Conservation (phyloP, 257 asterid species). For the Oldenlandia corymbosa region DNA sequence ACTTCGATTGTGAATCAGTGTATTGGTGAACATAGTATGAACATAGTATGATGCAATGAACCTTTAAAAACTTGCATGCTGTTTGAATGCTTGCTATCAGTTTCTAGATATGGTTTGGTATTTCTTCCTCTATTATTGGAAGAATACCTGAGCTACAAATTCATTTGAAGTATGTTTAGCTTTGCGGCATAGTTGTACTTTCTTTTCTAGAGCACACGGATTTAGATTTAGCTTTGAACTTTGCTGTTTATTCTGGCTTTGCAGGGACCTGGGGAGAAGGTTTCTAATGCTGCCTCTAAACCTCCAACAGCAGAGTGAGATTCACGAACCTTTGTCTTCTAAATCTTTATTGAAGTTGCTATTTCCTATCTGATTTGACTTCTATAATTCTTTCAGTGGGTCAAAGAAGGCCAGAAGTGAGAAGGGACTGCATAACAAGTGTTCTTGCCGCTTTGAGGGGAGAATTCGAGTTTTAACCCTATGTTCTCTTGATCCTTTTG, state of each 20-base stretch:
- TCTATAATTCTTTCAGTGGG: slow-evolving; percentile 7
- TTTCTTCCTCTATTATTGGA: background rate
- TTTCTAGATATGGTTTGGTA: background rate
- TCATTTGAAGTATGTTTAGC: background rate
- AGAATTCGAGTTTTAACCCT: background rate
- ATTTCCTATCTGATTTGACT: background rate
- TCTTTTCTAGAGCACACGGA: background rate
- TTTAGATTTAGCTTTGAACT: background rate
- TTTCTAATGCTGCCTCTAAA: slow-evolving; percentile 3
- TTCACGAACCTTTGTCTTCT: background rate
- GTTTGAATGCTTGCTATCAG: background rate
- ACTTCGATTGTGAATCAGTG: background rate
- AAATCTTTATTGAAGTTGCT: background rate
- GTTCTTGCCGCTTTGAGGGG: background rate
- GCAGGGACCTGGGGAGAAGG: slow-evolving; percentile 10
- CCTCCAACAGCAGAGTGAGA: slow-evolving; percentile 13
- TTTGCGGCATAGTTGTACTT: background rate
- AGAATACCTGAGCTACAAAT: background rate
- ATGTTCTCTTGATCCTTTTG: background rate
- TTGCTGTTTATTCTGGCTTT: background rate
- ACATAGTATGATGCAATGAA: background rate
- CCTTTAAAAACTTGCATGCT: background rate
- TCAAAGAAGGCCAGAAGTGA: slow-evolving; percentile 16
- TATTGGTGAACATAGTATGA: background rate
- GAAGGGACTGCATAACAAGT: background rate